A percentile compares a stretch with the other conserved stretches of the same genome.
Conservation (phyloP, 2,329 filamentous ascomycete genomes). For the Ophiostoma perfectum region DNA sequence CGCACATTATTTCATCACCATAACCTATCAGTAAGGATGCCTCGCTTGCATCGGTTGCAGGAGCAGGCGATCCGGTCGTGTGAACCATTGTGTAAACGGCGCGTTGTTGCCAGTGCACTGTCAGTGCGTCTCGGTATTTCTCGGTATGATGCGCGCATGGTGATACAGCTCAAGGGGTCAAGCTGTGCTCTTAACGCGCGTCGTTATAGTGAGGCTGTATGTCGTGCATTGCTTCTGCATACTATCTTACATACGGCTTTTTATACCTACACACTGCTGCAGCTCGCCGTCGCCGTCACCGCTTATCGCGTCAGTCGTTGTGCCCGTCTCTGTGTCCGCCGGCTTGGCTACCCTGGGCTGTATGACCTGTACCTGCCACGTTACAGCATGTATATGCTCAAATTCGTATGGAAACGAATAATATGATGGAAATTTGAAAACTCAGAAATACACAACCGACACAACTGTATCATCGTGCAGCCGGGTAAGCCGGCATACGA, state of each 20-base stretch:
- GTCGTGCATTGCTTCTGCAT: slow-evolving; percentile 1
- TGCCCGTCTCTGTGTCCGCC: not conserved
- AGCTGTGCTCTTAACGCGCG: not conserved
- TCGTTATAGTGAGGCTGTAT: not conserved
- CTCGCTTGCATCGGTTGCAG: too few relatives aligned
- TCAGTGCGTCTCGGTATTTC: not conserved
- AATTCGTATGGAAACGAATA: not conserved
- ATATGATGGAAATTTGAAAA: not conserved
- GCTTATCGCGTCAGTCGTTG: not conserved
- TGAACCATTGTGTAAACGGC: too few relatives aligned
- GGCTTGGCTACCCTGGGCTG: not conserved
- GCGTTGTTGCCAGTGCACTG: not conserved
- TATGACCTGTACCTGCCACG: not conserved
- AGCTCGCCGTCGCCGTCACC: slow-evolving; percentile 1
- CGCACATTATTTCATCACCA: too few relatives aligned
- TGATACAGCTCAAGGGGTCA: not conserved
- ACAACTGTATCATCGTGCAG: not conserved
- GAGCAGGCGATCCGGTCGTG: too few relatives aligned
- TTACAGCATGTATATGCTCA: not conserved
- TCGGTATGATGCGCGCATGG: not conserved
- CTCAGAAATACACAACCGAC: not conserved
- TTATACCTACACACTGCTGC: not conserved
- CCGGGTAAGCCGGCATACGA: slow-evolving; percentile 1
- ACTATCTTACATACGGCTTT: not conserved
- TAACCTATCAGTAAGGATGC: too few relatives aligned